These are phyloP conservation scores for Sporothrix globosa DNA, from an alignment of 2,329 filamentous ascomycete genomes.

Conservation along the genomic window DNA sequence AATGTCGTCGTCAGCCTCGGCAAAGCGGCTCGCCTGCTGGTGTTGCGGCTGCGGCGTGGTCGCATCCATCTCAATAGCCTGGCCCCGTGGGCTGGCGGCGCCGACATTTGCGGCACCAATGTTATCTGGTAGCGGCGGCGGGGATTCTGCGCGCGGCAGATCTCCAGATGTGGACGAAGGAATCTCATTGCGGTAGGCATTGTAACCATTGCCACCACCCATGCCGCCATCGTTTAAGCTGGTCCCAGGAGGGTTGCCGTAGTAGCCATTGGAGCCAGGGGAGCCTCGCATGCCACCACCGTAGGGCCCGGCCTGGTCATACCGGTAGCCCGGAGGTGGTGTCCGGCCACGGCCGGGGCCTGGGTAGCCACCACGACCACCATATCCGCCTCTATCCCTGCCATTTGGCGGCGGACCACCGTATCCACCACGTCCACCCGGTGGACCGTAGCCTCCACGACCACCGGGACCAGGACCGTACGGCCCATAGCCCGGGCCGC, in stretches of 20 bases:
- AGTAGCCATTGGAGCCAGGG: conserved; percentile 46
- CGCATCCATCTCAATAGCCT: conserved; percentile 81
- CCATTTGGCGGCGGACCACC: conserved; percentile 45
- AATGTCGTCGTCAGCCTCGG: conserved; percentile 71
- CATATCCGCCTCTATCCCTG: conserved; percentile 43
- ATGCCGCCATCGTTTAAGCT: conserved; percentile 43
- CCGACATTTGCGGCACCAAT: conserved; percentile 36
- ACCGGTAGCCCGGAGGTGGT: conserved; percentile 52
- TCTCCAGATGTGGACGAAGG: conserved; percentile 42
- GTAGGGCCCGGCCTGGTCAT: conserved; percentile 43
- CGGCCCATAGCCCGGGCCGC: conserved; percentile 46
- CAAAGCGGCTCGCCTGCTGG: conserved; percentile 52
- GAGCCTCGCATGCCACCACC: conserved; percentile 42
- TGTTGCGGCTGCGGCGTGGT: conserved; percentile 57
- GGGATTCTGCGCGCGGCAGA: conserved; percentile 65
- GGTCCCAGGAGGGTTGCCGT: conserved; percentile 45
- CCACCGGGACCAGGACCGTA: conserved; percentile 56
- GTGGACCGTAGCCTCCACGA: conserved; percentile 45
- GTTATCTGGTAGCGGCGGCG: conserved; percentile 60
- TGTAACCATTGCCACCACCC: conserved; percentile 41
- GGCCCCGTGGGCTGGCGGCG: conserved; percentile 52
- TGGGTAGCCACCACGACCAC: conserved; percentile 45
- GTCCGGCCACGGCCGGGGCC: conserved; percentile 46
- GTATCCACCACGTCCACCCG: conserved; percentile 43
- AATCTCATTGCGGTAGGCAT: conserved; percentile 51